Percentiles rank a stretch among this genome's conserved stretches.
phyloP scores from a whole-genome alignment of 495 filamentous ascomycete genomes.

The Penicillium chermesinum region DNA sequence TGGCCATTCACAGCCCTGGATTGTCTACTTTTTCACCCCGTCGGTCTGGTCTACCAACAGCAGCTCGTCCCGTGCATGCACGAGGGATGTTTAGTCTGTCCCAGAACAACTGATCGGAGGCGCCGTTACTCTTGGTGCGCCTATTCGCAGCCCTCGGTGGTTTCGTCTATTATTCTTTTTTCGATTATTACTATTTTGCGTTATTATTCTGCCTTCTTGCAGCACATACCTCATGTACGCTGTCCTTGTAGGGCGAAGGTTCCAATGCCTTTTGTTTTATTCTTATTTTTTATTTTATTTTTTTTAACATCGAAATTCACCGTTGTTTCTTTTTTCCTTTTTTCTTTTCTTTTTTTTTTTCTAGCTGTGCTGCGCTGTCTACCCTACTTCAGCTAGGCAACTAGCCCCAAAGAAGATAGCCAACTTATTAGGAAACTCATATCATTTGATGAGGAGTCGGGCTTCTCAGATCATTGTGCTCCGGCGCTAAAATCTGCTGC shows the following conservation, averaged over 20 bases:
- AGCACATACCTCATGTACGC: neutral
- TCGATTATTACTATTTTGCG: too few species aligned
- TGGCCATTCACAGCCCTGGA: neutral
- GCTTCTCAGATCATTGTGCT: constrained; percentile 21
- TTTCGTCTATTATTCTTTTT: neutral
- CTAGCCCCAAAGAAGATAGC: constrained; percentile 2
- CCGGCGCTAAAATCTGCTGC: constrained; percentile 33
- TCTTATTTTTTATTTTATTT: constrained; percentile 1
- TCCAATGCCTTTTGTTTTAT: neutral
- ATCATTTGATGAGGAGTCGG: constrained; percentile 6
- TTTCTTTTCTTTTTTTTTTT: neutral
- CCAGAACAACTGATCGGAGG: constrained; percentile 13
- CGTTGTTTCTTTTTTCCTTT: too few species aligned
- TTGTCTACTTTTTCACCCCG: neutral
- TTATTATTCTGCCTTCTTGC: neutral
- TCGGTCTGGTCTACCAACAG: neutral
- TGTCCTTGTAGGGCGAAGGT: neutral
- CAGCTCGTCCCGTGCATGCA: neutral
- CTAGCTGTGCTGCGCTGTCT: neutral
- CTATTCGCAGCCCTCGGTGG: constrained; percentile 4
- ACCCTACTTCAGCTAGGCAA: neutral
- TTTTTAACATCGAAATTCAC: too few species aligned
- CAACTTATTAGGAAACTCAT: constrained; percentile 5
- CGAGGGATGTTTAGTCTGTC: constrained; percentile 19
- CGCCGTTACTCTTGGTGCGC: constrained; percentile 11